Evolutionary conservation across 208 protist species (phyloP), one percentile per base, ranked within the genome.

Genomic region (Crithidia fasciculata): DNA sequence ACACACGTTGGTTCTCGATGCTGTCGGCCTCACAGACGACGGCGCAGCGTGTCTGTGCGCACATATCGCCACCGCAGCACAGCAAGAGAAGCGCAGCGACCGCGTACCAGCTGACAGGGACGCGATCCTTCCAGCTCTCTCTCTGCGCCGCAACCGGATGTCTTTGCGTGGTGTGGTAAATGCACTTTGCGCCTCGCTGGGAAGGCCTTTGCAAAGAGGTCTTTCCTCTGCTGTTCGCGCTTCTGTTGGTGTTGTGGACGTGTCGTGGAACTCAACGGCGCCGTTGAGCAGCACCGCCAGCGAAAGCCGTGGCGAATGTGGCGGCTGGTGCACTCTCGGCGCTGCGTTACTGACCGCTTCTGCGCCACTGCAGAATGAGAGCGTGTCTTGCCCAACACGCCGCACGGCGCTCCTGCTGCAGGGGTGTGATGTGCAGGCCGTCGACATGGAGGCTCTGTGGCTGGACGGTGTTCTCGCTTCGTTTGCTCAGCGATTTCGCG

Each of bases 221-320:
- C 28, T 28, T 1, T 28, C 28, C 28, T 28, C 28, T 28, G 28
- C 28, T 28, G 28, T 28, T 2, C 28, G 28, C 28, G 28, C 28
- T 28, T 13, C 45, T 13, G 12, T 64, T 16, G 52, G 57, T n/a
- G 19, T 10, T 2, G 50, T 78, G 47, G 43, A 72, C 52, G 28
- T 66, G n/a, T 66, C 72, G 28, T 72, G 72, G 72, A 78, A 78
- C 59, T 58, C 57, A 3, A 44, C 60, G 7, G 10, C 56, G 5
- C 10, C 52, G 4, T 18, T 13, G 19, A 16, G 4, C 28, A 7
- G 16, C 18, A 54, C 1, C 19, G 28, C 28, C 28, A 28, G 28
- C 28, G 28, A 28, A 28, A 28, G 28, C 28, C 28, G 28, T 28
- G 28, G 28, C 28, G 28, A 28, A 28, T 28, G 28, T 28, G 28